Evolutionary conservation across 2,329 filamentous ascomycete genomes (phyloP).

Genomic region (Verticillium isaacii): DNA sequence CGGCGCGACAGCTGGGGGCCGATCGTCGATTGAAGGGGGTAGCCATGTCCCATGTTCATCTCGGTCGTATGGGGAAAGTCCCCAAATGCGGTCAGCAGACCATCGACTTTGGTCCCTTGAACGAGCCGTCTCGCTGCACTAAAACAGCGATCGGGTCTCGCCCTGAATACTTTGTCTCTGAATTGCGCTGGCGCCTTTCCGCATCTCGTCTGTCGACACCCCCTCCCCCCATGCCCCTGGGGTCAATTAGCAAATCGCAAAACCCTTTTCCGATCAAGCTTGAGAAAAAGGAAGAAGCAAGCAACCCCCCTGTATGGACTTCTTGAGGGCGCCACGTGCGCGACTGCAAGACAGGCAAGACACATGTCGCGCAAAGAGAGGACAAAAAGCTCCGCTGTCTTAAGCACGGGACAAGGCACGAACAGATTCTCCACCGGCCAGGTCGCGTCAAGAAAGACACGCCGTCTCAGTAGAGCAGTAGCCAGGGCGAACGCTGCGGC

Average conservation of each 20-base stretch:
- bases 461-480: background rate
- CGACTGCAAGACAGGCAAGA: background rate
- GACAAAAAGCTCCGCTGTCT: background rate
- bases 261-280: background rate
- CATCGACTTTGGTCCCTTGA: background rate
- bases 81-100: background rate
- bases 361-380: background rate
- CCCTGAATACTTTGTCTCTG: background rate
- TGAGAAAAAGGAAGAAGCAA: background rate
- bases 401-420: background rate
- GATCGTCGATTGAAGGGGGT: background rate
- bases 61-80: background rate
- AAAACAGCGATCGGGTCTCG: background rate
- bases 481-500: background rate
- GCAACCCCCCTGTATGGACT: too few species aligned
- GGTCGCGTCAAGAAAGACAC: background rate
- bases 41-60: slow-evolving; percentile 1
- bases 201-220: background rate
- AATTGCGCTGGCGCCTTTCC: background rate
- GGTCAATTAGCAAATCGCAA: background rate
- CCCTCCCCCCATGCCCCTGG: background rate
- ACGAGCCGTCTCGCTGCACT: background rate
- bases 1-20: background rate
- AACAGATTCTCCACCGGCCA: background rate
- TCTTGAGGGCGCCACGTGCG: background rate